These are phyloP conservation scores for Geosmithia morbida DNA, from an alignment of 2,329 filamentous ascomycete genomes.

Conservation along the genomic window DNA sequence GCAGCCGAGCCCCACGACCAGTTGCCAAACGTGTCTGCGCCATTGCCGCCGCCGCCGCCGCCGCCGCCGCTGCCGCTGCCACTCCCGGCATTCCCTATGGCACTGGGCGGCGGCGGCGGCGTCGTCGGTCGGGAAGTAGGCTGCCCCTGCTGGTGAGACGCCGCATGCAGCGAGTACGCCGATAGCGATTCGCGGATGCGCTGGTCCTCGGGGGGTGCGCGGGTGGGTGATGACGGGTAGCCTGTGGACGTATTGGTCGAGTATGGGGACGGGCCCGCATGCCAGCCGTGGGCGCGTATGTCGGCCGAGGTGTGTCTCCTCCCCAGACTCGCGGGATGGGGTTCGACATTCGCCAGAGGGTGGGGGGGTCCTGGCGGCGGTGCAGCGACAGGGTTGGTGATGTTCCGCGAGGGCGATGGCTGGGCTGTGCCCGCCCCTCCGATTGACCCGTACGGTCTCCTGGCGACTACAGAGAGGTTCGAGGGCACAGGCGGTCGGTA, in stretches of 20 bases:
- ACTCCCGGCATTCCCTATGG: constrained; percentile 9
- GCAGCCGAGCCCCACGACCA: constrained; percentile 43
- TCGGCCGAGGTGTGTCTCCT: constrained; percentile 91
- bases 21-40: constrained; percentile 31
- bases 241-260: constrained; percentile 40
- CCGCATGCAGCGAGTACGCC: constrained; percentile 33
- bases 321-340: constrained; percentile 54
- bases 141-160: constrained; percentile 17
- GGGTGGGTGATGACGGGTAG: constrained; percentile 41
- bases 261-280: constrained; percentile 43
- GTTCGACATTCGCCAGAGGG: constrained; percentile 47
- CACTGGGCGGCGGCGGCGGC: constrained; percentile 35
- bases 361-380: constrained; percentile 42
- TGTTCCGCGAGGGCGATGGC: constrained; percentile 60
- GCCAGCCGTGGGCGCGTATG: constrained; percentile 79
- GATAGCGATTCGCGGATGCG: constrained; percentile 34
- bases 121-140: constrained; percentile 39
- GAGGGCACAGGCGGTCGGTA: constrained; percentile 69
- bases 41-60: constrained; percentile 7
- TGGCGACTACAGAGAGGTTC: constrained; percentile 63
- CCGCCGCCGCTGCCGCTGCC: constrained; percentile 3
- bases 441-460: constrained; percentile 77
- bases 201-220: constrained; percentile 7
- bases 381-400: constrained; percentile 44
- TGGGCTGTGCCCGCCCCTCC: constrained; percentile 55